phyloP scores from a whole-genome alignment of 2,329 filamentous ascomycete genomes.

The Sporothrix pseudoabietina region DNA sequence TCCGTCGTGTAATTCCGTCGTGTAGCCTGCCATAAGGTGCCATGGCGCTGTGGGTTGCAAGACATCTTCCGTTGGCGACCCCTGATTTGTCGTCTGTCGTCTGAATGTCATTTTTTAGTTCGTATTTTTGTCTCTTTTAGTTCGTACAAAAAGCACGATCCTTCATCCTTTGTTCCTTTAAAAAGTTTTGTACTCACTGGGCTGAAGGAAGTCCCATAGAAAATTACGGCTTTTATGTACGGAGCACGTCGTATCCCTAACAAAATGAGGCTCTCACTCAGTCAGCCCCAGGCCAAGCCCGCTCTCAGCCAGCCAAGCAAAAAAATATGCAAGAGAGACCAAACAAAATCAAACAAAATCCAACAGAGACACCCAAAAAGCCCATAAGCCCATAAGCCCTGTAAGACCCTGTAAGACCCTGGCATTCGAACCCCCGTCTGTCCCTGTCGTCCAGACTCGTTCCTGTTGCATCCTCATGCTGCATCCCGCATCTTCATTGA shows the following conservation, averaged over 20 bases:
- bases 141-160: neutral
- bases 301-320: constrained; percentile 8
- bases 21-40: neutral
- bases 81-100: constrained; percentile 1
- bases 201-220: neutral
- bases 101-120: neutral
- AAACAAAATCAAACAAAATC: neutral
- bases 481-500: constrained; percentile 7
- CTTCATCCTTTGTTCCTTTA: neutral
- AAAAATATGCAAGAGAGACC: neutral
- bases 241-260: neutral
- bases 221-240: neutral
- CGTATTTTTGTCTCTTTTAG: neutral
- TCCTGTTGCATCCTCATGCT: neutral
- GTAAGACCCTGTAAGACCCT: neutral
- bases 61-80: neutral
- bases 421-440: neutral
- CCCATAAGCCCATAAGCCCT: constrained; percentile 9
- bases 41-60: constrained; percentile 3
- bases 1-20: neutral
- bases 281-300: constrained; percentile 17
- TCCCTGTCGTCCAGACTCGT: neutral
- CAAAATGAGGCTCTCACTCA: neutral
- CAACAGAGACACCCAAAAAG: neutral
- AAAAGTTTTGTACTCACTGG: neutral